phyloP scores from a whole-genome alignment of 192 early-diverging fungal species.

The Spizellomyces punctatus region DNA sequence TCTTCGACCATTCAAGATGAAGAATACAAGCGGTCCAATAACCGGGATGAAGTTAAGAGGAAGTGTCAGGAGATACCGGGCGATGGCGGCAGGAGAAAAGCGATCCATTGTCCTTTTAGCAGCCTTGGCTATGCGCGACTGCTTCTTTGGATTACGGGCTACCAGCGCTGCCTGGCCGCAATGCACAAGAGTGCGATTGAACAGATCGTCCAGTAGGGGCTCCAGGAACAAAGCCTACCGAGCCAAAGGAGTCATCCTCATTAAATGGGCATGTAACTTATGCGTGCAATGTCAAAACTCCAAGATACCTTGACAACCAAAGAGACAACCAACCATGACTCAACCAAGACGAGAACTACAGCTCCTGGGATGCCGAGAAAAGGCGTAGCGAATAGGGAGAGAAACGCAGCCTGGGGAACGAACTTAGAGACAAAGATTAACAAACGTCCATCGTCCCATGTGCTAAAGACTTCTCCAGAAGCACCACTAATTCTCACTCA shows the following conservation, averaged over 20 bases:
- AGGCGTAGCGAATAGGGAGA: conserved; percentile 19
- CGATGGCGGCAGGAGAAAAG: conserved; percentile 29
- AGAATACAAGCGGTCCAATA: conserved; percentile 52
- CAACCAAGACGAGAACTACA: conserved; percentile 29
- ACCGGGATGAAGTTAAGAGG: conserved; percentile 65
- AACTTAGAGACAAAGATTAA: conserved; percentile 1
- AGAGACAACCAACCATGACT: conserved; percentile 26
- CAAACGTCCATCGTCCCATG: neutral
- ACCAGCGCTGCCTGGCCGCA: conserved; percentile 21
- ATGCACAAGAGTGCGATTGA: conserved; percentile 20
- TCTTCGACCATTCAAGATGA: conserved; percentile 32
- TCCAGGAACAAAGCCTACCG: conserved; percentile 2
- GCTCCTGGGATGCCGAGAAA: conserved; percentile 26
- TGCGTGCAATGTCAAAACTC: too few species aligned
- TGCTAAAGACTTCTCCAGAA: neutral
- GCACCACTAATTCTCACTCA: neutral
- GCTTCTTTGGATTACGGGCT: neutral
- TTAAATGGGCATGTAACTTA: too few species aligned
- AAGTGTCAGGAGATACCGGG: conserved; percentile 49
- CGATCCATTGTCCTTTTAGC: conserved; percentile 14
- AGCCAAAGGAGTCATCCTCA: too few species aligned
- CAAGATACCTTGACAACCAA: conserved; percentile 5
- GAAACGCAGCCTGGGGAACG: conserved; percentile 29
- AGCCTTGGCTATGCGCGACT: conserved; percentile 2
- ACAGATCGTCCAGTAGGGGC: conserved; percentile 30